A percentile compares a stretch with the other conserved stretches of the same genome.
phyloP scores from a whole-genome alignment of 2,329 filamentous ascomycete species.

The Phaeosphaeriaceae sp. region DNA sequence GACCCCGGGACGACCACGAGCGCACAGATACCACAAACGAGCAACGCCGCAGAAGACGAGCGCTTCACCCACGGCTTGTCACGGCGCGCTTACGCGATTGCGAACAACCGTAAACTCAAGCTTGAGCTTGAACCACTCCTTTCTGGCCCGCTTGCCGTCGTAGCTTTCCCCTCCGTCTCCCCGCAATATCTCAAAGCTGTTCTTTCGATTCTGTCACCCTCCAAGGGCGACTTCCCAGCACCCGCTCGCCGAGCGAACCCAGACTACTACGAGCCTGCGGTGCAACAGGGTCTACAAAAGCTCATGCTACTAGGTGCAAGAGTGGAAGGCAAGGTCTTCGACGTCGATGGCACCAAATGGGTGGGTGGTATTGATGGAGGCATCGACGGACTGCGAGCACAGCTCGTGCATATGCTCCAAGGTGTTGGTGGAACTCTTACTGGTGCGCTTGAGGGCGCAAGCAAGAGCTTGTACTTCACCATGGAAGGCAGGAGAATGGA shows the following conservation, averaged over 20 bases:
- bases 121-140: conserved; percentile 78
- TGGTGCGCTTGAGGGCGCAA: conserved; percentile 77
- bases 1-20: conserved; percentile 45
- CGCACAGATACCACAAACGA: conserved; percentile 40
- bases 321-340: conserved; percentile 85
- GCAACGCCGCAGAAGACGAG: conserved; percentile 56
- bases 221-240: conserved; percentile 74
- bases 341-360: conserved; percentile 75
- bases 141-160: conserved; percentile 78
- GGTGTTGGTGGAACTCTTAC: conserved; percentile 80
- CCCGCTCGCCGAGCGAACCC: conserved; percentile 79
- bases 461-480: conserved; percentile 85
- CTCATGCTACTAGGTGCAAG: conserved; percentile 85
- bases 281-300: conserved; percentile 86
- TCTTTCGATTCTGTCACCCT: conserved; percentile 77
- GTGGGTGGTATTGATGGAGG: conserved; percentile 81
- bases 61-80: conserved; percentile 68
- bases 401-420: conserved; percentile 83
- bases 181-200: conserved; percentile 85
- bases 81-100: conserved; percentile 59
- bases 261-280: conserved; percentile 78
- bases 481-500: conserved; percentile 82
- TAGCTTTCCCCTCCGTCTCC: conserved; percentile 83
- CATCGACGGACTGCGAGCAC: conserved; percentile 78
- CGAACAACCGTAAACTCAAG: conserved; percentile 59